Percentiles rank a stretch among this genome's conserved stretches.
These are phyloP conservation scores for Coniella lustricola DNA, from an alignment of 2,329 filamentous ascomycete genomes.

Conservation along the genomic window DNA sequence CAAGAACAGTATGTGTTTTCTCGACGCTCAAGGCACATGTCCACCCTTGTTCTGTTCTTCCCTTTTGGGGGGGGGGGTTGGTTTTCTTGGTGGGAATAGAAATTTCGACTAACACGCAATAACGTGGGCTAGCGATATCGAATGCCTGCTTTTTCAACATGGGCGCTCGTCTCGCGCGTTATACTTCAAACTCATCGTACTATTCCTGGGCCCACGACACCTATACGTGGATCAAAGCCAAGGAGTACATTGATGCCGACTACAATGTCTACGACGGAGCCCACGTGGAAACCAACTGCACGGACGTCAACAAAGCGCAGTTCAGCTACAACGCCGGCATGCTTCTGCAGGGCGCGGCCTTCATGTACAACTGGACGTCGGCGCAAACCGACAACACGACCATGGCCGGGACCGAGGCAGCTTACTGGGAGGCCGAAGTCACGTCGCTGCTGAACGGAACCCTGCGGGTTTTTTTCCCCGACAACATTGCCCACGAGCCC, in stretches of 20 bases:
- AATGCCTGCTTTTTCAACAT: conserved; percentile 45
- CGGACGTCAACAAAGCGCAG: conserved; percentile 42
- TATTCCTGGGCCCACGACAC: conserved; percentile 46
- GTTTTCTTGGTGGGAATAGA: too few species aligned
- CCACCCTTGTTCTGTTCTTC: too few species aligned
- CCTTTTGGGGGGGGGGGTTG: too few species aligned
- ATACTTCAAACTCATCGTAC: conserved; percentile 52
- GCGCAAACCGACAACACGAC: conserved; percentile 23
- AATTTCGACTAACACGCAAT: too few species aligned
- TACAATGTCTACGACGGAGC: conserved; percentile 56
- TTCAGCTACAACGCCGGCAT: conserved; percentile 51
- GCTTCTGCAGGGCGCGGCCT: conserved; percentile 47
- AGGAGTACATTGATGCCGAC: conserved; percentile 45
- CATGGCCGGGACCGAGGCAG: conserved; percentile 1
- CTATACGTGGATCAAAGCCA: conserved; percentile 47
- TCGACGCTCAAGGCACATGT: too few species aligned
- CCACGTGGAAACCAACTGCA: conserved; percentile 44
- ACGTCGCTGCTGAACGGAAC: conserved; percentile 38
- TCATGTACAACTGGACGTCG: conserved; percentile 49
- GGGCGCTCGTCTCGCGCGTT: conserved; percentile 52
- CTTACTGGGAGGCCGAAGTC: conserved; percentile 38
- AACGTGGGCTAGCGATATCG: conserved; percentile 25
- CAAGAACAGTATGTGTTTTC: conserved; percentile 3
- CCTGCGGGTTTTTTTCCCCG: conserved; percentile 40
- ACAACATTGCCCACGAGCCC: conserved; percentile 41